Base-by-base conservation (phyloP, 306 rosid genomes). In the Rubus parviflorus region DNA sequence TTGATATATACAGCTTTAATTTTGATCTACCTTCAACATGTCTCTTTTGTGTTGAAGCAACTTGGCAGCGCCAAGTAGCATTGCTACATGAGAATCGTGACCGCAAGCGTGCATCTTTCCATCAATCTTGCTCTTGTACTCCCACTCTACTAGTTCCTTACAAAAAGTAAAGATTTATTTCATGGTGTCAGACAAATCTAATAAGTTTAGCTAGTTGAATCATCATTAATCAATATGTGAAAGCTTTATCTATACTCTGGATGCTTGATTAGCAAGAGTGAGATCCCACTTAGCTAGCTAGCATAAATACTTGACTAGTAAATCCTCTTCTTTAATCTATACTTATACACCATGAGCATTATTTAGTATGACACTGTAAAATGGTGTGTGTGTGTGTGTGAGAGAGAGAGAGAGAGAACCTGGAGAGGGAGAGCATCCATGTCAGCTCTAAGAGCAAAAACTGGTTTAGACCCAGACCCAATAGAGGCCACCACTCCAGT, bases 61-160 rank as follows among this genome's bases (percentile, higher is more conserved):
- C 82, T 82, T 86, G 22, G 87, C 90, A 71, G 90, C 87, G 73
- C 90, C 90, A 72, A 86, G 80, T 37, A 86, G 81, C 90, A 86
- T 86, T 64, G 90, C 84, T 51, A 84, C 87, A 69, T 86, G 87
- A 63, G 90, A 71, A 76, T 83, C 90, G 57, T 86, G 90, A n/a
- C 90, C 90, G 66, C 84, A 84, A 14, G 84, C 87, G 15, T 86
- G 87, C 90, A 83, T 86, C 68, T 84, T 86, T 23, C 87, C 87
- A 16, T 84, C 78, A 58, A 75, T 60, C 78, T 81, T 86, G 84
- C 90, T 86, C 77, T 81, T 84, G 81, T 75, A 65, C n/a, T 86
- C 86, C 87, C 86, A 86, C 52, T 86, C 86, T 71, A 86, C 84
- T 38, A 84, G 56, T 76, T 86, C 90, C 86, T 86, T 51, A 48